Evolutionary conservation across 2,329 filamentous ascomycete species (phyloP), one percentile per base, ranked within the genome.

Genomic region (Massarina eburnea): DNA sequence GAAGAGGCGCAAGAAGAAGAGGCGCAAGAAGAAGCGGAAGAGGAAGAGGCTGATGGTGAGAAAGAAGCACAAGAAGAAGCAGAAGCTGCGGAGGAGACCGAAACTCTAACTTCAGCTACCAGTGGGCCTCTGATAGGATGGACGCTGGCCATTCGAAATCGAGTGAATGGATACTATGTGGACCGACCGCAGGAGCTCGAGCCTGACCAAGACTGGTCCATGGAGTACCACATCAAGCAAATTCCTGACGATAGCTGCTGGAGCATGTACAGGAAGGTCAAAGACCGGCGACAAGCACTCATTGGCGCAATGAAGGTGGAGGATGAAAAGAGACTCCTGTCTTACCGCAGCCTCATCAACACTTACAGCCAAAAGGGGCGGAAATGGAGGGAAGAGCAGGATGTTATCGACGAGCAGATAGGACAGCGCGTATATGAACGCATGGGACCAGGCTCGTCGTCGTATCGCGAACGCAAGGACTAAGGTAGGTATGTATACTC

Each of bases 161-260:
- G 80, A 52, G 80, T 95, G 43, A 86, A 94, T 60, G 84, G 80
- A 15, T 43, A 73, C 10, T 79, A 80, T 43, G 81, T 89, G 1
- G 62, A 73, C 0, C 83, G 90, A 3, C 88, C 90, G 0, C 53
- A 70, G 1, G 56, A 75, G 0, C 64, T 85, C 36, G 67, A 41
- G 0, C 24, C 58, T 12, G 17, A 58, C 0, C 78, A 83, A 53
- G 61, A 73, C 7, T 96, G 91, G 91, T 67, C 73, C 0, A 74
- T 96, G n/a, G 83, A 94, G 57, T 96, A 95, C 69, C 78, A 84
- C 27, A 72, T 96, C 38, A 78, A 80, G 36, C 86, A 91, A 53
- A 73, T 70, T 8, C 41, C 49, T 1, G 39, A 49, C 9, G 41
- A 41, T 3, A 42, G 42, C 3, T 43, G 50, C 5, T 54, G 56